Base-by-base conservation (phyloP, 2,329 filamentous ascomycete genomes). In the Aspergillus sp. region DNA sequence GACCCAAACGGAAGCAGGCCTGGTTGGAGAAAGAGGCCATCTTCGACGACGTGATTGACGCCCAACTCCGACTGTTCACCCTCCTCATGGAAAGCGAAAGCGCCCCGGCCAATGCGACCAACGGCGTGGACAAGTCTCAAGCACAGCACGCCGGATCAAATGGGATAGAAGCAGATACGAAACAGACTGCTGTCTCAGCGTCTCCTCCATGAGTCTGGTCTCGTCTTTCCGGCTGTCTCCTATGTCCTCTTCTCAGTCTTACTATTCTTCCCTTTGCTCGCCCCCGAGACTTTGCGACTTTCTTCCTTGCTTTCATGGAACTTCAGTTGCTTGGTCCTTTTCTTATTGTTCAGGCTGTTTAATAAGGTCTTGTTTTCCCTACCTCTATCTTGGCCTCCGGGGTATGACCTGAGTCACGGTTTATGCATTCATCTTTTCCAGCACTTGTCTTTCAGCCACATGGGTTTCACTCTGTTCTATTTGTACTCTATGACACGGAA, bases 21-120 rank as follows among this genome's bases (percentile, higher is more conserved):
- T 77, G 74, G 70, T 58, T 63, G 17, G 70, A 73, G 53, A 77
- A 77, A 52, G 74, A 77, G 45, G 60, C 67, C 21, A 65, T 76
- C 43, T 71, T 77, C 14, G 72, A 75, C 20, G 71, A 76, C 54
- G 54, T 76, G 16, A 73, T 74, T 50, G 68, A 76, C 46, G 72
- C 71, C 0, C 72, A 77, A 56, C 49, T 75, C 16, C 58, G 63
- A 14, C 56, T 72, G n/a, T 70, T 71, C 53, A 70, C 62, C 23
- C 56, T 64, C 9, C 56, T 68, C 16, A 59, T 64, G 17, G 57
- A 58, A 16, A 58, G 32, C 7, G 58, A 59, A 14, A 57, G 45
- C 7, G 43, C 51, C 3, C 21, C 58, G 1, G 49, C 50, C 3
- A 54, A 47, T 25, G 19, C 58, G 19, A 54, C 60, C 1, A 64